Conservation (phyloP, 768 basidiomycete species). For the Pilatotrama ljubarskyi region DNA sequence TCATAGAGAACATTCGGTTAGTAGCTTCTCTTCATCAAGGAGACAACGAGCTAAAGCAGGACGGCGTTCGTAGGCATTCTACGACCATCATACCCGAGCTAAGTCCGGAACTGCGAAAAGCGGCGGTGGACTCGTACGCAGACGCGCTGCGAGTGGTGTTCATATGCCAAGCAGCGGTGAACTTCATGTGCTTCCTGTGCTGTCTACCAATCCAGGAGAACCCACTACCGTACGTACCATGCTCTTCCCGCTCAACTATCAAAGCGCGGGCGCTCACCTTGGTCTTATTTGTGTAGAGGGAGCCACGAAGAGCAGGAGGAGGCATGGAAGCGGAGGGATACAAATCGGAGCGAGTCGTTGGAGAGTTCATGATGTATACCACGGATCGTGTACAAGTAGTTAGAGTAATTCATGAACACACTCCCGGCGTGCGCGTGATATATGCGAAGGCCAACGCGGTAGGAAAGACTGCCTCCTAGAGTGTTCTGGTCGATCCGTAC, state of each 20-base stretch:
- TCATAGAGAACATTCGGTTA: conserved; percentile 72
- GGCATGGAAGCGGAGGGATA: conserved; percentile 44
- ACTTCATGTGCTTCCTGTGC: conserved; percentile 64
- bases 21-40: conserved; percentile 11
- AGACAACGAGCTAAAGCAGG: background rate
- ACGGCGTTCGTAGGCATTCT: conserved; percentile 51
- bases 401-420: conserved; percentile 1
- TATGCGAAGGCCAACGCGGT: no score
- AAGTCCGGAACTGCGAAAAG: conserved; percentile 50
- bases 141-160: conserved; percentile 81
- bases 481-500: no score
- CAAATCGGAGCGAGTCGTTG: conserved; percentile 11
- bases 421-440: no score
- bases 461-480: no score
- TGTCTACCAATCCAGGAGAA: conserved; percentile 79
- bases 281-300: conserved; percentile 41
- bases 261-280: background rate
- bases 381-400: conserved; percentile 8
- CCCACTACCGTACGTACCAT: conserved; percentile 47
- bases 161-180: conserved; percentile 71
- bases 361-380: conserved; percentile 16
- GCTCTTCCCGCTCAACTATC: background rate
- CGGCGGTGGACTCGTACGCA: conserved; percentile 76
- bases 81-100: conserved; percentile 71
- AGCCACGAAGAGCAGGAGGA: conserved; percentile 63